A percentile compares a stretch with the other conserved stretches of the same genome.
Conservation (phyloP, 2,329 filamentous ascomycete species). For the Colletotrichum chlorophyti region DNA sequence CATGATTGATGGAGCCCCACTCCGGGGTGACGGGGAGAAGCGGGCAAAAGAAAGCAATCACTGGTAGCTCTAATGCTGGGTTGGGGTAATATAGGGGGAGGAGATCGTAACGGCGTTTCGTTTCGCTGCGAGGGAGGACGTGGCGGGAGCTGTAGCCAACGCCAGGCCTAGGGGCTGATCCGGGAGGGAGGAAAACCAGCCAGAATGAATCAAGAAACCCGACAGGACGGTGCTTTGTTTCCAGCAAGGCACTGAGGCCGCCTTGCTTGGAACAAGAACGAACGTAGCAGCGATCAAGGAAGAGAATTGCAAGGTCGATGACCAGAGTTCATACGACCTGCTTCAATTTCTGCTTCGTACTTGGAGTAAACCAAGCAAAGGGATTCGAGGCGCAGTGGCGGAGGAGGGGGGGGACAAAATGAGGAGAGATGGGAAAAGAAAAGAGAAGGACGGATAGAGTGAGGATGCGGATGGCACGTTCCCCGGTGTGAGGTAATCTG, state of each 20-base stretch:
- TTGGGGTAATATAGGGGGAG: slow-evolving; percentile 17
- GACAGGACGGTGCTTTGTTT: too few relatives aligned
- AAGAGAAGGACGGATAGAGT: slow-evolving; percentile 1
- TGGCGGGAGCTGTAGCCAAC: slow-evolving; percentile 9
- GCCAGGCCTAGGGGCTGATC: slow-evolving; percentile 4
- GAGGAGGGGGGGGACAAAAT: background rate
- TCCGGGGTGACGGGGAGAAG: slow-evolving; percentile 22
- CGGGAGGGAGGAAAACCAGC: background rate
- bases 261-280: too few relatives aligned
- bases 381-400: background rate
- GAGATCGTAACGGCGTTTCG: slow-evolving; percentile 11
- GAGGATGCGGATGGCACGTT: slow-evolving; percentile 5
- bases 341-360: too few relatives aligned
- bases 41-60: slow-evolving; percentile 21
- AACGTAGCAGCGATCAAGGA: too few relatives aligned
- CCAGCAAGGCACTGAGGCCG: too few relatives aligned
- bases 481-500: too few relatives aligned
- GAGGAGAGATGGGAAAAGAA: background rate
- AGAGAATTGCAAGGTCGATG: too few relatives aligned
- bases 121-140: slow-evolving; percentile 10
- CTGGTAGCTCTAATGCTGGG: slow-evolving; percentile 3
- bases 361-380: background rate
- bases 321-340: background rate
- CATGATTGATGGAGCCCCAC: slow-evolving; percentile 40
- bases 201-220: background rate